Conservation (phyloP, 257 asterid genomes). For the Solanum etuberosum region DNA sequence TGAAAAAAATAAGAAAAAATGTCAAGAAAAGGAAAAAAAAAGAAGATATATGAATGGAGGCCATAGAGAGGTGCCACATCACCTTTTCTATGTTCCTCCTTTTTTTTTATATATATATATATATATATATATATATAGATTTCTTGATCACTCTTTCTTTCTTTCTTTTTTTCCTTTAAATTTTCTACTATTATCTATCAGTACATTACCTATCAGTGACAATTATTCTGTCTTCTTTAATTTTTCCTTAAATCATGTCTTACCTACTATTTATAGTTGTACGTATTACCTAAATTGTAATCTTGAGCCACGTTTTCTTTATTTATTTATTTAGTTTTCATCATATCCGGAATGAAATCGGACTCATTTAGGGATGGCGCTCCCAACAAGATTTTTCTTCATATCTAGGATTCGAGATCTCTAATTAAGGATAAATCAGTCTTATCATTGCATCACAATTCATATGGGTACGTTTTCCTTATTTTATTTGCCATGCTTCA, state of each 20-base stretch:
- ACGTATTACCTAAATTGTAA: not conserved
- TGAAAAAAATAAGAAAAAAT: no score
- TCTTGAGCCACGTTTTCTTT: not conserved
- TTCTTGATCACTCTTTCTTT: not conserved
- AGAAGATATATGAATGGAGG: no score
- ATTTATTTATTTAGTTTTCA: not conserved
- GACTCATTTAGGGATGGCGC: not conserved
- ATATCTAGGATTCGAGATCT: no score
- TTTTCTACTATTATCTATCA: not conserved
- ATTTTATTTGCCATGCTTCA: not conserved
- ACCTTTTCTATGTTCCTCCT: no score
- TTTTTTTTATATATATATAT: no score
- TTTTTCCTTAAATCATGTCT: not conserved
- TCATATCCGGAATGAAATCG: no score
- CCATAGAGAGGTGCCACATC: no score
- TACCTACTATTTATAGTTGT: not conserved
- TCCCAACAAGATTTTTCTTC: no score
- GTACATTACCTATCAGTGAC: not conserved
- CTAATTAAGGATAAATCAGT: no score
- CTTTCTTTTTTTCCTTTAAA: not conserved
- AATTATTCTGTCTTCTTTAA: not conserved
- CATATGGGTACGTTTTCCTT: not conserved
- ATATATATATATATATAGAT: no score
- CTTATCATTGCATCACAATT: not conserved
- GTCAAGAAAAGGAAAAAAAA: no score